Evolutionary conservation across 805 yeast genomes (phyloP).

Genomic region (Zygotorulaspora florentina): DNA sequence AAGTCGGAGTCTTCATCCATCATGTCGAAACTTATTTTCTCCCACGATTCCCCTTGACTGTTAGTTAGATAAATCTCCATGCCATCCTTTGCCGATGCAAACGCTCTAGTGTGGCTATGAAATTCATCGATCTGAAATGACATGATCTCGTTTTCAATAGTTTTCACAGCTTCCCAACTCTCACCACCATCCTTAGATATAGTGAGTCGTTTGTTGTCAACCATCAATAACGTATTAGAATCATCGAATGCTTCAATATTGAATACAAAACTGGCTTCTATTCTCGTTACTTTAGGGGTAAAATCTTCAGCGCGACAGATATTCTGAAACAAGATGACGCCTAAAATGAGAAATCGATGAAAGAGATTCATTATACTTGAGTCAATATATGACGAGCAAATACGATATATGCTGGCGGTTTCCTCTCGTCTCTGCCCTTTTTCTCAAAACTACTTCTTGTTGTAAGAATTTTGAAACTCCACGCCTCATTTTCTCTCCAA

Average conservation of each 20-base stretch:
- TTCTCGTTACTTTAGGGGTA: conserved; percentile 19
- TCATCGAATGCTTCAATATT: conserved; percentile 44
- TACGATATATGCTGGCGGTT: neutral
- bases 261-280: conserved; percentile 1
- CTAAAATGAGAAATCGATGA: conserved; percentile 1
- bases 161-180: conserved; percentile 37
- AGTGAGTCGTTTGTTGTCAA: conserved; percentile 28
- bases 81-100: conserved; percentile 2
- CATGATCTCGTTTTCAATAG: conserved; percentile 3
- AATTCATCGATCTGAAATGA: conserved; percentile 14
- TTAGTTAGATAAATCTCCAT: conserved; percentile 21
- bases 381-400: neutral
- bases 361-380: conserved; percentile 5
- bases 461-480: neutral
- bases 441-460: neutral
- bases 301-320: conserved; percentile 12
- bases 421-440: neutral
- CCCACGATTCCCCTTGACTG: conserved; percentile 32
- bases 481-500: neutral
- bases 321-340: neutral
- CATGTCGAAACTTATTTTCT: conserved; percentile 3
- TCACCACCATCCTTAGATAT: conserved; percentile 50
- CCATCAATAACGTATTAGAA: conserved; percentile 41
- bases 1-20: neutral
- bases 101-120: conserved; percentile 22